These are phyloP conservation scores for Sarocladiaceae sp. DNA, from an alignment of 2,329 filamentous ascomycete genomes.

Conservation along the genomic window DNA sequence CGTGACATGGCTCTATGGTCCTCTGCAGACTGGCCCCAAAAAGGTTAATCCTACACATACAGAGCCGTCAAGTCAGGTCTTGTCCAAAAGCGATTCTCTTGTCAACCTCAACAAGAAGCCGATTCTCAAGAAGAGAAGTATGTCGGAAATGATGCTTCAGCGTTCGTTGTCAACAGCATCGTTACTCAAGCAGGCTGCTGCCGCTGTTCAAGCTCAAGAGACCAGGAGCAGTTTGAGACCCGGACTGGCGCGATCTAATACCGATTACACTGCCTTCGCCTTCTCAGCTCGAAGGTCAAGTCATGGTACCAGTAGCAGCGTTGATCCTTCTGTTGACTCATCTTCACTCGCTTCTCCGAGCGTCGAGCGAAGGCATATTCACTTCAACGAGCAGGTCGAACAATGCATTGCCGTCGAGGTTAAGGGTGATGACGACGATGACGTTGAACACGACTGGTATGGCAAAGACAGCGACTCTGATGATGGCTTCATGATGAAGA, in stretches of 20 bases:
- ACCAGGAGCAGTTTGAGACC: conserved; percentile 46
- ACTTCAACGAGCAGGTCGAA: conserved; percentile 93
- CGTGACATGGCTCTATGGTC: conserved; percentile 95
- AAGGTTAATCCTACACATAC: conserved; percentile 20
- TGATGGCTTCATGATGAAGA: conserved; percentile 80
- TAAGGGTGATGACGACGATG: conserved; percentile 72
- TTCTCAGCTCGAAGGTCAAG: conserved; percentile 57
- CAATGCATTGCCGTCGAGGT: conserved; percentile 92
- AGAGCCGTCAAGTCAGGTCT: conserved; percentile 32
- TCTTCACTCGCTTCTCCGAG: conserved; percentile 62
- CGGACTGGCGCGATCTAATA: conserved; percentile 55
- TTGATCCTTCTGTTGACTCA: conserved; percentile 60
- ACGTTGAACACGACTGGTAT: conserved; percentile 48
- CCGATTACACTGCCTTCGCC: conserved; percentile 62
- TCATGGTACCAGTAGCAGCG: conserved; percentile 54
- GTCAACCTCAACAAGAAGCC: conserved; percentile 68
- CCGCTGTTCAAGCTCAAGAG: conserved; percentile 77
- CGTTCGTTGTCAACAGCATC: conserved; percentile 83
- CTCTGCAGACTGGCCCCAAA: conserved; percentile 58
- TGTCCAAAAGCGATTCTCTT: conserved; percentile 57
- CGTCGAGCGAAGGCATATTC: conserved; percentile 75
- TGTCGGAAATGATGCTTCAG: conserved; percentile 92
- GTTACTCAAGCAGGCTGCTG: conserved; percentile 80
- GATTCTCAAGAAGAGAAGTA: conserved; percentile 92
- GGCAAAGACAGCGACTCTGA: conserved; percentile 64